Conservation (phyloP, 768 basidiomycete species). For the Dentipellis sp. region DNA sequence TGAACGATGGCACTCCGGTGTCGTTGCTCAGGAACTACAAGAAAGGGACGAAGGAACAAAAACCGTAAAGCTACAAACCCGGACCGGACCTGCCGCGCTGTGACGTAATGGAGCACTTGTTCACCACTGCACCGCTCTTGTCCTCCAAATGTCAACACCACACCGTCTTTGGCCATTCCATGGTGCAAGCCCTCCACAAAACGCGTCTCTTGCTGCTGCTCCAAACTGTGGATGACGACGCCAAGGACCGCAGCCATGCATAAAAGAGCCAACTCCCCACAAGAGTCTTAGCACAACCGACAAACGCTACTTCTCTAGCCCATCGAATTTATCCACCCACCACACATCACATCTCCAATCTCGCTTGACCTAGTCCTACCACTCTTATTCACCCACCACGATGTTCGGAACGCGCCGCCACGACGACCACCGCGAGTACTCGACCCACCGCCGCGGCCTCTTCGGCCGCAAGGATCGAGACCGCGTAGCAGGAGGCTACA, state of each 20-base stretch:
- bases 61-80: neutral
- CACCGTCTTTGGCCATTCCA: neutral
- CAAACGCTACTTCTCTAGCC: neutral
- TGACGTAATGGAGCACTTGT: neutral
- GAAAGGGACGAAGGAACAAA: neutral
- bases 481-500: constrained; percentile 39
- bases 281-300: neutral
- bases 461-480: constrained; percentile 26
- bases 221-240: neutral
- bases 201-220: neutral
- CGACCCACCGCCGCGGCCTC: constrained; percentile 6
- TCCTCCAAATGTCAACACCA: neutral
- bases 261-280: neutral
- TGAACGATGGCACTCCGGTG: neutral
- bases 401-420: constrained; percentile 6
- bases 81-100: neutral
- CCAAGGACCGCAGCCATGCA: neutral
- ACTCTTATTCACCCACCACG: constrained; percentile 1
- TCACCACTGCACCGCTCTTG: neutral
- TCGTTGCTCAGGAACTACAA: neutral
- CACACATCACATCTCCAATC: neutral
- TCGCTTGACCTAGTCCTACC: neutral
- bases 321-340: neutral
- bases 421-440: neutral
- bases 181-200: neutral